Percentiles rank a stretch among this genome's conserved stretches.
Evolutionary conservation across 2,329 filamentous ascomycete species (phyloP).

Genomic region (Mariannaea sp.): DNA sequence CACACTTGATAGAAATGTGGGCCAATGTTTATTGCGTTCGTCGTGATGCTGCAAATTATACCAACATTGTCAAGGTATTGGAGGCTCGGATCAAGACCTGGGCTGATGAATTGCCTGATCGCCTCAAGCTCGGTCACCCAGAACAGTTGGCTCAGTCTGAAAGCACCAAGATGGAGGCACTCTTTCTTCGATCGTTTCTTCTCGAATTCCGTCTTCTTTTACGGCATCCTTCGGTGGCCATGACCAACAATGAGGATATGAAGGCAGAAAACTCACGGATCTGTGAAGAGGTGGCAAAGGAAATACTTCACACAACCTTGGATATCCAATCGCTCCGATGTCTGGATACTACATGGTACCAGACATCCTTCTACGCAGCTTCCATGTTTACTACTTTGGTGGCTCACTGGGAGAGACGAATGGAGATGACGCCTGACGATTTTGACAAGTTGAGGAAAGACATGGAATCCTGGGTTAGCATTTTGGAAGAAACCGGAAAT

Average conservation of each 20-base stretch:
- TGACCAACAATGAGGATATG: conserved; percentile 58
- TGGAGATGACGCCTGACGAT: conserved; percentile 61
- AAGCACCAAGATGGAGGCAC: conserved; percentile 54
- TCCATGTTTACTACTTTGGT: conserved; percentile 76
- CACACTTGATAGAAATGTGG: conserved; percentile 75
- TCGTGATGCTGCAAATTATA: conserved; percentile 66
- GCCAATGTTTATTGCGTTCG: conserved; percentile 75
- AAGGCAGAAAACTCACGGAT: conserved; percentile 67
- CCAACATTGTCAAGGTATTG: conserved; percentile 64
- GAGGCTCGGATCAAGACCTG: conserved; percentile 68
- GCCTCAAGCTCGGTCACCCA: conserved; percentile 56
- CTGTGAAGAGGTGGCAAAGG: conserved; percentile 68
- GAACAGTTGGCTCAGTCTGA: conserved; percentile 29
- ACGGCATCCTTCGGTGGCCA: conserved; percentile 64
- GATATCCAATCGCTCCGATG: conserved; percentile 67
- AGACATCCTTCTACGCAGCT: conserved; percentile 71
- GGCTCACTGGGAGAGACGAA: conserved; percentile 68
- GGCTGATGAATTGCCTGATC: conserved; percentile 66
- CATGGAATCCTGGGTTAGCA: conserved; percentile 71
- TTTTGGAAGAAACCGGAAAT: conserved; percentile 68
- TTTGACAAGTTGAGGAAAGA: conserved; percentile 65
- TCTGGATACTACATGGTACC: conserved; percentile 80
- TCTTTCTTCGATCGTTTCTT: conserved; percentile 58
- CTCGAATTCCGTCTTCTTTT: conserved; percentile 65
- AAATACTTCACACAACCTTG: conserved; percentile 65